Evolutionary conservation across 75 land plant genomes (phyloP), one percentile per base, ranked within the genome.

Genomic region (Chamaecyparis obtusa): DNA sequence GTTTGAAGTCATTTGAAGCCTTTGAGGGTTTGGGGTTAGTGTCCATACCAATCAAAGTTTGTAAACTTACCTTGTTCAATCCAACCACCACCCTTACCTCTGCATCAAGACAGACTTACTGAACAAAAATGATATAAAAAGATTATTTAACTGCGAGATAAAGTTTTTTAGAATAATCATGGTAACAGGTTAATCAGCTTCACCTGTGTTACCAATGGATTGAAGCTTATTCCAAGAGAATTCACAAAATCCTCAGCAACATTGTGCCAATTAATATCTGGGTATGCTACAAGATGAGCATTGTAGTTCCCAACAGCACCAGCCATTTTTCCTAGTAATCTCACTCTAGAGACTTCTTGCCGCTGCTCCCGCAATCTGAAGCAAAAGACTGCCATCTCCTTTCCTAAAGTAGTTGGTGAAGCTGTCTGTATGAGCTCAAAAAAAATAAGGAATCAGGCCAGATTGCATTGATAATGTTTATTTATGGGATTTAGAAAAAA

Each of bases 301-400:
- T 98, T 98, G 86, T 98, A 98, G 81, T 96, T 98, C 49, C 99
- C 99, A 74, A 98, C 99, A 41, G 99, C 99, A 77, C 99, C 99
- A 83, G 99, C 99, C 91, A 98, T 95, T 85, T 98, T 98, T 37
- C 99, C 99, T 81, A 89, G 77, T 19, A 93, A 74, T 82, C 89
- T 87, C 77, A 94, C 91, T 51, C 87, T 60, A 76, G 95, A 89
- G 79, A 96, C 85, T 46, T 87, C 76, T 49, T 86, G 60, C 77
- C 92, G 90, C 87, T 95, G 95, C 83, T 88, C 83, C 81, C 90
- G 84, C 85, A 98, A 84, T 85, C 99, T 93, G 90, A 86, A 85
- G 83, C 92, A 94, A 91, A 96, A 98, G 57, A 89, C 92, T 81
- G 99, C 94, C 99, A 98, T 96, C 91, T 98, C 99, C 89, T 98